Conservation (phyloP, 768 basidiomycete genomes). For the Xerocomus brunneocitrinus region DNA sequence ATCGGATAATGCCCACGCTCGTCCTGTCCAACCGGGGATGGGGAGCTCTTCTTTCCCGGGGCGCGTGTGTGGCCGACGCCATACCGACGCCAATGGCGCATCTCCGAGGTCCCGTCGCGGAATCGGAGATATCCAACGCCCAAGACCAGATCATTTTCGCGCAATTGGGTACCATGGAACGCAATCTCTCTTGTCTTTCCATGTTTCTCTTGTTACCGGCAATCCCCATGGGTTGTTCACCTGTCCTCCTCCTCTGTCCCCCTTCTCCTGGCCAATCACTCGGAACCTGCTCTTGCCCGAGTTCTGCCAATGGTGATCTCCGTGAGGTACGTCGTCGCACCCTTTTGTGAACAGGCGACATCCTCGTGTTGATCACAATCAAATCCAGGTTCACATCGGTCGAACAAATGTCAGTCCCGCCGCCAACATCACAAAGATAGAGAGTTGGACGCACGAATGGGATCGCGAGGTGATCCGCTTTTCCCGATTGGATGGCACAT, state of each 20-base stretch:
- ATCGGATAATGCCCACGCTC: background rate
- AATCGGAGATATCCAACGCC: too few species aligned
- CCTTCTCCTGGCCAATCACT: too few species aligned
- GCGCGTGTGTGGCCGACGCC: background rate
- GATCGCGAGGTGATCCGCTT: background rate
- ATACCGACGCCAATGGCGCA: background rate
- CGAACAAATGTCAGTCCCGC: too few species aligned
- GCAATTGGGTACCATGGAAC: too few species aligned
- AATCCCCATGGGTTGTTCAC: background rate
- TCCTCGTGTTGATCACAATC: too few species aligned
- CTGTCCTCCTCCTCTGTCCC: too few species aligned
- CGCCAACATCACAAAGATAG: background rate
- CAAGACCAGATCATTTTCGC: too few species aligned
- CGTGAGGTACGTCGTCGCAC: too few species aligned
- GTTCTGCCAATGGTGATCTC: too few species aligned
- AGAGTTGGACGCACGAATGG: background rate
- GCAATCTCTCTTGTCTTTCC: too few species aligned
- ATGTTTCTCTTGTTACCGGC: background rate
- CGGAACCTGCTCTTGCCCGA: background rate
- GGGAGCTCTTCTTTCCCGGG: background rate
- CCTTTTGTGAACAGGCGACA: background rate
- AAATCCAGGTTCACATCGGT: background rate
- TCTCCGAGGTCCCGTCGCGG: background rate
- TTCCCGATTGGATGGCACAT: background rate
- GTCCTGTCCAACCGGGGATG: background rate